These are phyloP conservation scores for Lactarius hengduanensis DNA, from an alignment of 768 basidiomycete genomes.

Conservation along the genomic window DNA sequence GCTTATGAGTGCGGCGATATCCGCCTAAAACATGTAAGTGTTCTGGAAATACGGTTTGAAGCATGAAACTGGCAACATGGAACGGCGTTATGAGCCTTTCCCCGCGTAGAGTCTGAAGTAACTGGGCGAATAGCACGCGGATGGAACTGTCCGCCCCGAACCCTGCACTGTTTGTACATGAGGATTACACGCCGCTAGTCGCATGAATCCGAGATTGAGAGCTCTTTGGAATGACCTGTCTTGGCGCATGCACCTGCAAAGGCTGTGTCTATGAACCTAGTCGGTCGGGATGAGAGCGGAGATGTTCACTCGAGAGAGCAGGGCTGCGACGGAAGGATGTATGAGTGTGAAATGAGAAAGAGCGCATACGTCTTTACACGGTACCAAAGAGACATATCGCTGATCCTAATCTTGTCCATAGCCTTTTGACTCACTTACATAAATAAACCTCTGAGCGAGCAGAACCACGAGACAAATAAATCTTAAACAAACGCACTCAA, in stretches of 20 bases:
- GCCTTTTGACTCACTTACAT: no score
- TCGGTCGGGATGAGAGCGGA: conserved; percentile 52
- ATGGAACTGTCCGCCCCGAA: conserved; percentile 64
- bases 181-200: background rate
- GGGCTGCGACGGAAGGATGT: conserved; percentile 55
- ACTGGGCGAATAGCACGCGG: conserved; percentile 65
- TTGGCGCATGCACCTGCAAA: conserved; percentile 91
- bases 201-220: conserved; percentile 54
- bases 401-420: no score
- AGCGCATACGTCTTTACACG: no score
- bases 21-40: conserved; percentile 72
- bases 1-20: conserved; percentile 51
- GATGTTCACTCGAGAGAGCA: conserved; percentile 49
- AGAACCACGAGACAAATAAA: no score
- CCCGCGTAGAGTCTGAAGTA: conserved; percentile 71
- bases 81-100: conserved; percentile 86
- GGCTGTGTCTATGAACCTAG: conserved; percentile 80
- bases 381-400: no score
- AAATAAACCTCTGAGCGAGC: no score
- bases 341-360: no score
- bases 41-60: conserved; percentile 73
- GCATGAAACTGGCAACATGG: conserved; percentile 64
- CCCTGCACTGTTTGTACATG: conserved; percentile 41
- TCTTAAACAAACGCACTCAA: no score
- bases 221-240: conserved; percentile 67